Conservation (phyloP, 257 asterid genomes). For the Primulina eburnea region DNA sequence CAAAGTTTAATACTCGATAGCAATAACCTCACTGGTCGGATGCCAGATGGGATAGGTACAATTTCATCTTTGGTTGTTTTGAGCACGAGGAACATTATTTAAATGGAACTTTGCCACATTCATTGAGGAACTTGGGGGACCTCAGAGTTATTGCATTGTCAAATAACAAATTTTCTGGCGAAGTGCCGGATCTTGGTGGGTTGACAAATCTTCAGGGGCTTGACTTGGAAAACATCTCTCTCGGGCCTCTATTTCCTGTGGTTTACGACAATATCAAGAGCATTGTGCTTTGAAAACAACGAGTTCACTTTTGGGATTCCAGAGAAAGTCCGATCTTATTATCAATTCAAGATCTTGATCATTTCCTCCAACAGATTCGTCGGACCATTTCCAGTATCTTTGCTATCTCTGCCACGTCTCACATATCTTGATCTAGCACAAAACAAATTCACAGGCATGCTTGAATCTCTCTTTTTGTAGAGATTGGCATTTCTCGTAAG, state of each 20-base stretch:
- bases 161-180: constrained; percentile 62
- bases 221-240: constrained; percentile 52
- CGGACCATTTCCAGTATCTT: constrained; percentile 70
- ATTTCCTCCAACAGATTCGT: constrained; percentile 69
- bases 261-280: constrained; percentile 45
- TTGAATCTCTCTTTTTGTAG: constrained; percentile 18
- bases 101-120: constrained; percentile 53
- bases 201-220: constrained; percentile 71
- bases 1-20: constrained; percentile 65
- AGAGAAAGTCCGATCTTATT: constrained; percentile 48
- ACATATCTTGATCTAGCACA: constrained; percentile 50
- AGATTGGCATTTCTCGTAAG: background rate
- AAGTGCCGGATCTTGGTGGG: constrained; percentile 68
- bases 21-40: constrained; percentile 58
- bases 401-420: constrained; percentile 67
- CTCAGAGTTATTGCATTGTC: constrained; percentile 68
- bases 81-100: constrained; percentile 54
- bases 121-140: constrained; percentile 44
- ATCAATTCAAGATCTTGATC: constrained; percentile 57
- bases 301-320: constrained; percentile 62
- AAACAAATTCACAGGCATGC: constrained; percentile 76
- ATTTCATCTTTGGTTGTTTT: constrained; percentile 65
- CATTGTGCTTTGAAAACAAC: constrained; percentile 56
- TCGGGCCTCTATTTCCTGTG: constrained; percentile 72
- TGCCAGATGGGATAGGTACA: constrained; percentile 50